These are phyloP conservation scores for Fusarium oxysporum DNA, from an alignment of 2,329 filamentous ascomycete species.

Conservation along the genomic window DNA sequence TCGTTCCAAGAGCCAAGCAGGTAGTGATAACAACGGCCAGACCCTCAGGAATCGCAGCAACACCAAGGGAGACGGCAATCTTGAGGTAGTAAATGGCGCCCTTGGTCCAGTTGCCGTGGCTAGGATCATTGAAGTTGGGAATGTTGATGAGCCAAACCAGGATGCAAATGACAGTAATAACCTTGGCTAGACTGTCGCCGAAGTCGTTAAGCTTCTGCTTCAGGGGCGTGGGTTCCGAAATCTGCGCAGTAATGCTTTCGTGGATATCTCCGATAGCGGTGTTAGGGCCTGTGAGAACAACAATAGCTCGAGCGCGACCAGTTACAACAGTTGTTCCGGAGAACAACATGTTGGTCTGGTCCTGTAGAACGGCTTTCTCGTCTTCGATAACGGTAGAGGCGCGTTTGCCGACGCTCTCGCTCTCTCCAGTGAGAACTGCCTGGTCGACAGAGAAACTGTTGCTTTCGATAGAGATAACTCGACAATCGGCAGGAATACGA, in stretches of 20 bases:
- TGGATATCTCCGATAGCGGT: slow-evolving; percentile 99
- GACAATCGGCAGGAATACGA: slow-evolving; percentile 93
- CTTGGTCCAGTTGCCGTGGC: slow-evolving; percentile 93
- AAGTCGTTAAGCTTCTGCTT: slow-evolving; percentile 99
- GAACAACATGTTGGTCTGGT: slow-evolving; percentile 97
- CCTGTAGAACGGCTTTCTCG: slow-evolving; percentile 90
- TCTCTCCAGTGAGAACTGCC: slow-evolving; percentile 96
- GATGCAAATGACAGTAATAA: slow-evolving; percentile 96
- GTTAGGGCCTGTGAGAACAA: slow-evolving; percentile 87
- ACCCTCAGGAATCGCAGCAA: slow-evolving; percentile 97
- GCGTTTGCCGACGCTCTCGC: slow-evolving; percentile 95
- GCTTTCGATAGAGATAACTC: slow-evolving; percentile 89
- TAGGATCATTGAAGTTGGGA: slow-evolving; percentile 93
- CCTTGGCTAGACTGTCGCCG: slow-evolving; percentile 94
- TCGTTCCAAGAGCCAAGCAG: slow-evolving; percentile 92
- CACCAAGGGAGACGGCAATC: slow-evolving; percentile 97
- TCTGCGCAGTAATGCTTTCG: slow-evolving; percentile 97
- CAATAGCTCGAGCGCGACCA: slow-evolving; percentile 89
- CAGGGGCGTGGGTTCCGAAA: slow-evolving; percentile 94
- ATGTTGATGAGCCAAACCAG: slow-evolving; percentile 99
- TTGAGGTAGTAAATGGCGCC: slow-evolving; percentile 99
- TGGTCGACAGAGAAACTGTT: slow-evolving; percentile 98
- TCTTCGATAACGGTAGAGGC: slow-evolving; percentile 75
- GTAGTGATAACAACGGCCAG: slow-evolving; percentile 99
- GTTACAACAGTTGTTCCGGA: slow-evolving; percentile 98